Percentiles rank a stretch among this genome's conserved stretches.
Conservation (phyloP, 441 rosid species). For the Hura crepitans region DNA sequence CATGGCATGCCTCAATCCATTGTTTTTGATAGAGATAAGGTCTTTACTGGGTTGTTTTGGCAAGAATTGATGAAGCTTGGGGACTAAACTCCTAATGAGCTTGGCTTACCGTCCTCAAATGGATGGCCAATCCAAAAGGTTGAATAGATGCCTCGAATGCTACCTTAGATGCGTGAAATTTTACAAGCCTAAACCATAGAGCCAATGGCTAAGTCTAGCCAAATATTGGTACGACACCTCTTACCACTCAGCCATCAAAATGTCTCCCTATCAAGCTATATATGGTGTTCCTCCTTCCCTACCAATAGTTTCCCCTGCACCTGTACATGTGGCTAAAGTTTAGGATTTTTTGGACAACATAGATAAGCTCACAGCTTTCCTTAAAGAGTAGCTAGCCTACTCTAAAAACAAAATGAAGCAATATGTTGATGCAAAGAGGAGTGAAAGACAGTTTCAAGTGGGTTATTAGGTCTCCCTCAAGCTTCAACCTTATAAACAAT, state of each 20-base stretch:
- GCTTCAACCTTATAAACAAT: too few species aligned
- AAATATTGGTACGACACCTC: neutral
- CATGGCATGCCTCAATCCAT: too few species aligned
- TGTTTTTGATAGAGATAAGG: too few species aligned
- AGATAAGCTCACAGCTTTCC: too few species aligned
- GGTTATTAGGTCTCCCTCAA: neutral
- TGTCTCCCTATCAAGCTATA: neutral
- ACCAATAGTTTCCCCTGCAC: too few species aligned
- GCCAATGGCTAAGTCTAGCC: neutral
- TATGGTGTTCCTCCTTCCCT: neutral
- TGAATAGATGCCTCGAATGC: too few species aligned
- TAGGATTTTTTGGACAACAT: too few species aligned
- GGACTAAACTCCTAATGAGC: neutral
- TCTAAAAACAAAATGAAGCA: neutral
- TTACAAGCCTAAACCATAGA: neutral
- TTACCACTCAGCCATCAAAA: neutral
- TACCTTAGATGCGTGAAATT: neutral
- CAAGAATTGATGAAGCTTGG: too few species aligned
- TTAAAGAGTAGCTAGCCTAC: neutral
- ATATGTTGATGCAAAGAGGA: neutral
- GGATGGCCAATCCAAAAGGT: too few species aligned
- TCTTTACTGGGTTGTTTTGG: neutral
- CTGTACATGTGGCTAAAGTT: too few species aligned
- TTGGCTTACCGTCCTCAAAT: neutral
- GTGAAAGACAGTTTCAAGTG: neutral